These are phyloP conservation scores for Amanita subjunquillea DNA, from an alignment of 768 basidiomycete species.

Conservation along the genomic window DNA sequence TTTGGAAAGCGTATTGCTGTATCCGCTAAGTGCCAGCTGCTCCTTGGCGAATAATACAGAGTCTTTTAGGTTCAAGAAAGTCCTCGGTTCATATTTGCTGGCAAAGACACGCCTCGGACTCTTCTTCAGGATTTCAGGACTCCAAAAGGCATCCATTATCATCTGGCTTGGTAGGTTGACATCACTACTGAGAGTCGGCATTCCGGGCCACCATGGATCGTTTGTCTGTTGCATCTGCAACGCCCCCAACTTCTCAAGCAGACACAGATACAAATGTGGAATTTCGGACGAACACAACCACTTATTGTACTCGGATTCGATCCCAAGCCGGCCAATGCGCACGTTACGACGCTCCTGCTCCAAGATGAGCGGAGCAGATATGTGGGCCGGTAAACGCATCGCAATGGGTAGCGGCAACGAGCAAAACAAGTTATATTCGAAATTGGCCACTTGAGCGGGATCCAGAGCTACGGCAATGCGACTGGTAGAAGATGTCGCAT, in stretches of 20 bases:
- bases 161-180: conserved; percentile 10
- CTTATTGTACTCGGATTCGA: conserved; percentile 28
- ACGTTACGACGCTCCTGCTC: conserved; percentile 35
- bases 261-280: conserved; percentile 26
- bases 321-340: conserved; percentile 22
- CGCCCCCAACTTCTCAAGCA: conserved; percentile 18
- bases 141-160: conserved; percentile 19
- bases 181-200: conserved; percentile 8
- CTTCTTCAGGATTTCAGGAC: conserved; percentile 13
- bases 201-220: conserved; percentile 29
- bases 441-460: background rate
- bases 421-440: conserved; percentile 26
- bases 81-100: conserved; percentile 12
- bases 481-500: conserved; percentile 20
- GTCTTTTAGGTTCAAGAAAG: conserved; percentile 10
- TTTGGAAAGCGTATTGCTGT: conserved; percentile 9
- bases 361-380: conserved; percentile 35
- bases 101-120: conserved; percentile 16
- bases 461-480: conserved; percentile 21
- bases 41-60: conserved; percentile 15
- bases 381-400: conserved; percentile 32
- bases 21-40: conserved; percentile 8
- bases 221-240: conserved; percentile 8
- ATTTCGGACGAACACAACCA: conserved; percentile 28
- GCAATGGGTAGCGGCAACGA: conserved; percentile 30